phyloP scores from a whole-genome alignment of 192 early-diverging fungal genomes.

The Umbelopsis vinacea region DNA sequence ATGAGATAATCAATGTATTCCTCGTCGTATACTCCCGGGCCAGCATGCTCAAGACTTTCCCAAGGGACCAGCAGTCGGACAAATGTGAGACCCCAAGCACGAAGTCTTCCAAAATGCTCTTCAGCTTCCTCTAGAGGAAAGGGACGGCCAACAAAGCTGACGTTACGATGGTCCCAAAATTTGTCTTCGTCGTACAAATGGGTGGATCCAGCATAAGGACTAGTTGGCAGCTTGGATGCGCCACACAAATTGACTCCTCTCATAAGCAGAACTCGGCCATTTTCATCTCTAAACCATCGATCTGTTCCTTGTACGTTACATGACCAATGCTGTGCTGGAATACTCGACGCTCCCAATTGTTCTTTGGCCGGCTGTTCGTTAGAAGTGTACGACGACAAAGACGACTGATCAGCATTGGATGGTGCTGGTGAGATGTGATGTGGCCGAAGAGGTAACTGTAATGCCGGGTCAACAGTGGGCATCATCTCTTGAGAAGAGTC shows the following conservation, averaged over 20 bases:
- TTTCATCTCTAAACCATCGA: conserved; percentile 53
- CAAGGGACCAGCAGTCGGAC: conserved; percentile 77
- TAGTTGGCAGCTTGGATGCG: conserved; percentile 75
- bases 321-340: conserved; percentile 27
- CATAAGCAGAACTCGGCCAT: conserved; percentile 63
- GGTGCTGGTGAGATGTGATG: background rate
- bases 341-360: background rate
- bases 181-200: conserved; percentile 55
- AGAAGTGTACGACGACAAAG: conserved; percentile 16
- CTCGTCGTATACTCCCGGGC: conserved; percentile 85
- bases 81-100: conserved; percentile 83
- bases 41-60: conserved; percentile 81
- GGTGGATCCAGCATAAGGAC: conserved; percentile 62
- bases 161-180: conserved; percentile 74
- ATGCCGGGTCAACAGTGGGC: conserved; percentile 1
- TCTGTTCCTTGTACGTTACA: conserved; percentile 17
- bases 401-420: background rate
- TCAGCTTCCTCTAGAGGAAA: conserved; percentile 77
- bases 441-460: background rate
- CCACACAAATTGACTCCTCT: conserved; percentile 84
- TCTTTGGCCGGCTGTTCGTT: background rate
- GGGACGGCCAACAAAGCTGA: conserved; percentile 79
- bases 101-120: conserved; percentile 74
- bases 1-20: conserved; percentile 80
- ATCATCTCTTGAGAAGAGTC: conserved; percentile 14